Evolutionary conservation across 768 basidiomycete genomes (phyloP).

Genomic region (Lepiota venenata): DNA sequence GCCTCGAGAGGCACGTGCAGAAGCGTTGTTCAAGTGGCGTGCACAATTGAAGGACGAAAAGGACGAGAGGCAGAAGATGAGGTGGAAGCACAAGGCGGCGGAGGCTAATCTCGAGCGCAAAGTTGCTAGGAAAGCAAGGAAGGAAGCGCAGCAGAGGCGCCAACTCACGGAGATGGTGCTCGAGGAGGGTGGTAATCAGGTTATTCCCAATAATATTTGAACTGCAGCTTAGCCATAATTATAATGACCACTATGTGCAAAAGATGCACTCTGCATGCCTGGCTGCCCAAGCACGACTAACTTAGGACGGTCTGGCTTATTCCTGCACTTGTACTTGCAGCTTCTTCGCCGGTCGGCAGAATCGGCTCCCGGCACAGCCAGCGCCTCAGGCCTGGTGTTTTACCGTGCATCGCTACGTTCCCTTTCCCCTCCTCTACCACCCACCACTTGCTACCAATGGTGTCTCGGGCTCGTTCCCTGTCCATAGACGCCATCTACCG

Average conservation of each 20-base stretch:
- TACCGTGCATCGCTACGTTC: neutral
- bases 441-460: neutral
- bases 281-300: no score
- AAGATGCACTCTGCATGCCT: neutral
- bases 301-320: no score
- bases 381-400: no score
- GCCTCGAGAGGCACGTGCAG: constrained; percentile 59
- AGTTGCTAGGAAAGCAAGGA: constrained; percentile 50
- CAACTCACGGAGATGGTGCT: constrained; percentile 54
- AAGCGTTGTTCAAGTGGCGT: constrained; percentile 75
- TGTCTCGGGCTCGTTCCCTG: constrained; percentile 1
- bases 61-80: constrained; percentile 58
- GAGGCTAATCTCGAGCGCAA: constrained; percentile 53
- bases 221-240: neutral
- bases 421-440: neutral
- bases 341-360: no score
- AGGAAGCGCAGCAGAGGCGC: constrained; percentile 49
- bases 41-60: constrained; percentile 54
- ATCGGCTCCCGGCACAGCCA: no score
- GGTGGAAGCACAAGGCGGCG: constrained; percentile 46
- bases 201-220: constrained; percentile 38
- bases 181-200: constrained; percentile 55
- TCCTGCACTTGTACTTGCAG: no score
- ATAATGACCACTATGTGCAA: neutral
- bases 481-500: constrained; percentile 20